These are phyloP conservation scores for Skeletonema grethae DNA, from an alignment of 108 stramenopile genomes.

Conservation along the genomic window DNA sequence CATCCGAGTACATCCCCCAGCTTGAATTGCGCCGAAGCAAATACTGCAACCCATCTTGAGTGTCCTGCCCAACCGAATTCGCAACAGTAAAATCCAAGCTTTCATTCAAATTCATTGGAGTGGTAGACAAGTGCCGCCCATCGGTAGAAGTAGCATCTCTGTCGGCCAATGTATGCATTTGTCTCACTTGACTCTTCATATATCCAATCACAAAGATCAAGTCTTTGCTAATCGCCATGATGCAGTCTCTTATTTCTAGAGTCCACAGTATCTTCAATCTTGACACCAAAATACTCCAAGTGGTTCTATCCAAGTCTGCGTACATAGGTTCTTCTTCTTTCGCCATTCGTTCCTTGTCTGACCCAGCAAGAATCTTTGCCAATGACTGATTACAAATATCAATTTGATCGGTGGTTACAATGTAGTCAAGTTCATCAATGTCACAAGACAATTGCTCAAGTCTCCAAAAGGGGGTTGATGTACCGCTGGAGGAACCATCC, in stretches of 20 bases:
- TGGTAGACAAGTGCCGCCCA: background rate
- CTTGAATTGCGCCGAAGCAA: slow-evolving; percentile 28
- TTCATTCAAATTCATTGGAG: background rate
- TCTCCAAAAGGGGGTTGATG: slow-evolving; percentile 30
- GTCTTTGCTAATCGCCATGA: slow-evolving; percentile 50
- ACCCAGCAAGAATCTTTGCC: slow-evolving; percentile 31
- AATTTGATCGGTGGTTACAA: slow-evolving; percentile 43
- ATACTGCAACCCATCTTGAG: slow-evolving; percentile 24
- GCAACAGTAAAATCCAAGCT: background rate
- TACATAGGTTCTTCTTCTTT: slow-evolving; percentile 14
- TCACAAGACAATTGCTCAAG: slow-evolving; percentile 28
- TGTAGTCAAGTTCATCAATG: slow-evolving; percentile 52
- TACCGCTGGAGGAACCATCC: background rate
- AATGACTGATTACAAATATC: slow-evolving; percentile 53
- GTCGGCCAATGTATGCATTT: slow-evolving; percentile 35
- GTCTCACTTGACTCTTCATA: slow-evolving; percentile 50
- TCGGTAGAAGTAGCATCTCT: background rate
- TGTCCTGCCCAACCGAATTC: background rate
- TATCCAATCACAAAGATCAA: slow-evolving; percentile 47
- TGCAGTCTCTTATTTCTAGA: slow-evolving; percentile 50
- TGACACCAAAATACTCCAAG: slow-evolving; percentile 56
- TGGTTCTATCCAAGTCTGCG: slow-evolving; percentile 35
- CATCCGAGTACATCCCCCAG: slow-evolving; percentile 1
- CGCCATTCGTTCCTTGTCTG: slow-evolving; percentile 10
- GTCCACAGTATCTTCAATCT: slow-evolving; percentile 55